Percentiles rank a stretch among this genome's conserved stretches.
phyloP scores from a whole-genome alignment of 2,329 filamentous ascomycete genomes.

The Grosmannia huntii region DNA sequence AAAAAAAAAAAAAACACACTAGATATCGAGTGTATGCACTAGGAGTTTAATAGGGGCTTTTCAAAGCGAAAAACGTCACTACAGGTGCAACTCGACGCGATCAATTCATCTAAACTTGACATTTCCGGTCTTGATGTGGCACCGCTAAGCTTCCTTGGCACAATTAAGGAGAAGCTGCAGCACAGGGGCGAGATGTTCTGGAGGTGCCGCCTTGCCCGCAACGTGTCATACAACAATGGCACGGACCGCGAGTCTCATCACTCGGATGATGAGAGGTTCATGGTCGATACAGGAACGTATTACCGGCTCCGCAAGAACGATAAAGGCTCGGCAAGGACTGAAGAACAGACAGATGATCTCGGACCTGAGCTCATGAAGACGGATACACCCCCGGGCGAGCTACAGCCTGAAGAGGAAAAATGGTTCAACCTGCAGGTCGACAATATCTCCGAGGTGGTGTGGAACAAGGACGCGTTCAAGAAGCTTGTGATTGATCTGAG shows the following conservation, averaged over 20 bases:
- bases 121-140: background rate
- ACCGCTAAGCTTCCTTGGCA: background rate
- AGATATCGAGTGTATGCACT: no score
- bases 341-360: background rate
- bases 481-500: background rate
- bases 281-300: background rate
- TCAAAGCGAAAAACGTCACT: no score
- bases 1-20: no score
- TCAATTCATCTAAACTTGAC: no score
- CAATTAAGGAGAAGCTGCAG: background rate
- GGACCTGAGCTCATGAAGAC: no score
- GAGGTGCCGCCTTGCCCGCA: background rate
- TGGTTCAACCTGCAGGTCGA: background rate
- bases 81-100: no score
- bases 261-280: background rate
- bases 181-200: background rate
- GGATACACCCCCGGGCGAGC: no score
- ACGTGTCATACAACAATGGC: no score
- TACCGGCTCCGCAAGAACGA: background rate
- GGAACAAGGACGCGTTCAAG: background rate
- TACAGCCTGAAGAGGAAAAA: no score
- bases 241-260: no score
- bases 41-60: no score
- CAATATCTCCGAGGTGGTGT: background rate
- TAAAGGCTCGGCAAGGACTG: background rate